Base-by-base conservation (phyloP, 1,284 basidiomycete species). In the Psilocybe mexicana region DNA sequence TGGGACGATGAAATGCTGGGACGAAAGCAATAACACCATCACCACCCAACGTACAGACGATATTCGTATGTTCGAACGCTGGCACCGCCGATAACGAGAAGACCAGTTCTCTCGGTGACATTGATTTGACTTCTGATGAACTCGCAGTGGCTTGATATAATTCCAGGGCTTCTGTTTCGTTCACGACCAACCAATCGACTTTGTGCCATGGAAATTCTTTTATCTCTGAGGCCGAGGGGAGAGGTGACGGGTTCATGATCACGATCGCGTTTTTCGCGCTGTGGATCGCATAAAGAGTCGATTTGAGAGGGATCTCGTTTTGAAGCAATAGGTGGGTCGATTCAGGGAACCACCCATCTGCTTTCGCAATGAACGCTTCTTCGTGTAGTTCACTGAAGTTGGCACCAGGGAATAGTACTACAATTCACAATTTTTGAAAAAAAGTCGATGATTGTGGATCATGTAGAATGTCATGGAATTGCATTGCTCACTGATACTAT, bases 181-280 rank as follows among this genome's bases (percentile, higher is more conserved):
- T 85, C 30, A 86, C 74, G 50, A 85, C 69, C 24, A 85, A 68
- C 83, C 83, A 86, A 24, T 76, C 69, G 6, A 86, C 67, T 49
- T 74, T 67, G 24, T 68, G 52, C 83, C 83, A 86, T 1, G 81
- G 80, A 62, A 86, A 79, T 0, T 58, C 54, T 11, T 60, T 64
- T 25, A 84, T 69, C 52, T 79, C 67, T 4, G 68, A 67, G 2
- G 69, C 55, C 2, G 71, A 67, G 0, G 79, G 82, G 66, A 85
- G 74, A 0, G 84, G 83, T 0, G 83, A 85, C 1, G 83, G 83
- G 64, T 85, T 86, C 67, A 80, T 77, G 50, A 85, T 72, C 0
- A 76, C 76, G 0, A 66, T 69, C 8, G 71, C 63, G n/a, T 63
- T 59, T 2, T 25, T 53, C 12, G 67, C 67, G 25, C 67, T 65